Evolutionary conservation across 169 alveolate genomes (phyloP), one percentile per base, ranked within the genome.

Genomic region (Eimeria praecox): DNA sequence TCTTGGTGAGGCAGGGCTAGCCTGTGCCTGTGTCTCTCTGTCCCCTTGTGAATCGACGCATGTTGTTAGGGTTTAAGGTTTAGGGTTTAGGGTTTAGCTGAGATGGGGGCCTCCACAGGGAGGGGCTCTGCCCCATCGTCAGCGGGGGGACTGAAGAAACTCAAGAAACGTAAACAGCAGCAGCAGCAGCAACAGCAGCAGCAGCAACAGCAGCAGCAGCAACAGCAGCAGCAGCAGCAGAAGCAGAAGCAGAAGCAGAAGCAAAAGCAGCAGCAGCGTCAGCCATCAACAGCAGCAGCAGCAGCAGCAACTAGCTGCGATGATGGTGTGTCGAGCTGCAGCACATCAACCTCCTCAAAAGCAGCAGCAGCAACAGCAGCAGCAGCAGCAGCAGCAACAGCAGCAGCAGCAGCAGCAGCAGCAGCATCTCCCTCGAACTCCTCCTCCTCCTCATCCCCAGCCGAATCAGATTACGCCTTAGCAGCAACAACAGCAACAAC

Each of bases 121-220:
- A 9, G 42, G 46, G 38, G 42, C 2, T 30, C 82, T 33, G 40
- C 52, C 44, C 40, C 38, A 2, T 14, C 44, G 16, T 16, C 46
- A 8, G 52, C 40, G 40, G 82, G 40, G 20, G 5, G 46, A 71
- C 82, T 2, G 40, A 30, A 71, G 82, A 71, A 71, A 44, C 10
- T 38, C 54, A 73, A 35, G 3, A 35, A 8, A 22, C 52, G 30
- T 14, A 35, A 1, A 54, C 85, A 38, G 30, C 30, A 10, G 30
- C 85, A 30, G 44, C 85, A 30, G 35, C 85, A 73, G 85, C 85
- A 73, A 54, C 46, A 73, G 85, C 44, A 27, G 38, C 73, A 62
- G 73, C 73, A 62, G 73, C 73, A 62, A 38, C 40, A n/a, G 73
- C 33, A 27, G 73, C 33, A 62, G 85, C 85, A 38, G 30, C 30